Evolutionary conservation across 306 rosid genomes (phyloP), one percentile per base, ranked within the genome.

Genomic region (Senna tora): DNA sequence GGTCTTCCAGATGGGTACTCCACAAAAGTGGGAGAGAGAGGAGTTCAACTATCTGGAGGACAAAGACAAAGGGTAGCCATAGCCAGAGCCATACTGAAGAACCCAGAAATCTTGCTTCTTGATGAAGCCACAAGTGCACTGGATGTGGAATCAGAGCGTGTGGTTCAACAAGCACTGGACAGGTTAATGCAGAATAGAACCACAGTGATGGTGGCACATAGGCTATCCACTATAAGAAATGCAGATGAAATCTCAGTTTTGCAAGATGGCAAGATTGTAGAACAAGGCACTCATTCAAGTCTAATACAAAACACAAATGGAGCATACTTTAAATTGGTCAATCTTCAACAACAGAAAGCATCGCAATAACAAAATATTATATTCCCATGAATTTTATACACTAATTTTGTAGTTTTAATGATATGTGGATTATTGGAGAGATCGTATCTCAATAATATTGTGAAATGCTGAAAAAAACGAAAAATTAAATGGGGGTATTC

Each of bases 51-150:
- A 1, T 93, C 97, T 6, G 98, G 98, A 22, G 98, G 98, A 15
- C 97, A 93, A 72, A 81, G 85, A 60, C 98, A 93, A 39, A 81
- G 98, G 68, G 82, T 93, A 7, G 98, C 97, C 69, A 90, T 93
- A 20, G 98, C 97, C 2, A 72, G 98, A 7, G 98, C 96, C 4
- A 81, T 93, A 45, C n/a, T 93, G 7, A 93, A 86, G 75, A 88
- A 90, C 77, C 96, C 97, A 0, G 85, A 77, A 83, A 87, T 93
- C 43, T 80, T 93, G 81, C 72, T 93, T 7, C 86, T 93, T 0
- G 97, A 93, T 39, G 93, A 93, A 74, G 98, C 98, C 5, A 93
- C 98, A 0, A 90, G 96, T 52, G 98, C 98, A 42, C 82, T 92
- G 0, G 98, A 90, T 58, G 79, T 87, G 21, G 96, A 90, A 39